Evolutionary conservation across 805 yeast genomes (phyloP).

Genomic region (Kodamaea leandrae): DNA sequence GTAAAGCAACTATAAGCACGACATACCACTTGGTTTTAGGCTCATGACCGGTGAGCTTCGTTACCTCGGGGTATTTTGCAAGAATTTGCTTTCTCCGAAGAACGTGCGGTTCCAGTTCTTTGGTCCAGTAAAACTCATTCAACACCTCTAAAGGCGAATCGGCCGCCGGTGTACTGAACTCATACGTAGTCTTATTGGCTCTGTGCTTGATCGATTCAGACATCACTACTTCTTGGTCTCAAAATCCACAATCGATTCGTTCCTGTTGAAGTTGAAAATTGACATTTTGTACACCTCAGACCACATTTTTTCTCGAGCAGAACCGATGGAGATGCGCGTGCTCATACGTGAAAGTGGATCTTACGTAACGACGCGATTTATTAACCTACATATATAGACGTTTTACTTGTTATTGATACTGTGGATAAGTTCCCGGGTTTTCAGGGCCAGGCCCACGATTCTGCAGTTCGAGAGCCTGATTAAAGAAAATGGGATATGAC

Average conservation of each 20-base stretch:
- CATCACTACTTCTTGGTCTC: too few relatives aligned
- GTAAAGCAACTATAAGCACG: constrained; percentile 61
- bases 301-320: constrained; percentile 1
- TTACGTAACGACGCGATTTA: too few relatives aligned
- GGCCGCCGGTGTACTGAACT: constrained; percentile 39
- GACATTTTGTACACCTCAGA: neutral
- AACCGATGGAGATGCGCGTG: too few relatives aligned
- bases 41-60: constrained; percentile 80
- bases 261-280: neutral
- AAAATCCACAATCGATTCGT: neutral
- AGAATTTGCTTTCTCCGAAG: constrained; percentile 70
- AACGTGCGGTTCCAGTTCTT: constrained; percentile 77
- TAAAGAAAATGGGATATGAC: too few relatives aligned
- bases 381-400: too few relatives aligned
- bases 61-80: constrained; percentile 73
- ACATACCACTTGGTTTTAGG: constrained; percentile 81
- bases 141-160: constrained; percentile 40
- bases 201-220: constrained; percentile 18
- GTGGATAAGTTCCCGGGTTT: too few relatives aligned
- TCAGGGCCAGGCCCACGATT: too few relatives aligned
- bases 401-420: too few relatives aligned
- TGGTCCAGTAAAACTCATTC: constrained; percentile 81
- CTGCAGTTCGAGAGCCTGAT: too few relatives aligned
- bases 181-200: constrained; percentile 26
- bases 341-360: too few relatives aligned